Evolutionary conservation across 2,329 filamentous ascomycete genomes (phyloP).

Genomic region (Kalaharituber pfeilii): DNA sequence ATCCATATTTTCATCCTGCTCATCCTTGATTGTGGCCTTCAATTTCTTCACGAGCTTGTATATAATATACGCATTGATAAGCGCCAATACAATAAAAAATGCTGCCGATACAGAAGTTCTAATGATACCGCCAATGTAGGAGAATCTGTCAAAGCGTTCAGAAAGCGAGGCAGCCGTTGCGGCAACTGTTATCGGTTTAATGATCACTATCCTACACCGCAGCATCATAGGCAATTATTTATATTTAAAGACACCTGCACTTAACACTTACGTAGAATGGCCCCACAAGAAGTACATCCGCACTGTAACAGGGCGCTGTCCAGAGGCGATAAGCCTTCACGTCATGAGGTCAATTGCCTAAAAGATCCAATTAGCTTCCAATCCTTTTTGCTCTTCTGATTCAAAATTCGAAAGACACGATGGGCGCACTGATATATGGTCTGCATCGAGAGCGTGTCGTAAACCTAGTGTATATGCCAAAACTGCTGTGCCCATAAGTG

Average conservation of each 20-base stretch:
- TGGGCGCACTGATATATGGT: slow-evolving; percentile 52
- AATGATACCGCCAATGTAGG: slow-evolving; percentile 67
- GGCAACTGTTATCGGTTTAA: slow-evolving; percentile 82
- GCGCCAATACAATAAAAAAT: slow-evolving; percentile 64
- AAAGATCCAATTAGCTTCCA: not conserved
- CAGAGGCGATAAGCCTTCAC: slow-evolving; percentile 65
- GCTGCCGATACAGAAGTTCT: slow-evolving; percentile 72
- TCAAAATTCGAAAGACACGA: too few species aligned
- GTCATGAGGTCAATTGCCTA: slow-evolving; percentile 89
- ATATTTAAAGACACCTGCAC: not conserved
- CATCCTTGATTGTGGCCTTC: slow-evolving; percentile 37
- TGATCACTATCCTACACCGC: slow-evolving; percentile 48
- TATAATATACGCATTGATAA: slow-evolving; percentile 74
- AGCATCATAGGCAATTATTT: slow-evolving; percentile 6
- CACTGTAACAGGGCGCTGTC: slow-evolving; percentile 73
- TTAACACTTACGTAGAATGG: slow-evolving; percentile 60
- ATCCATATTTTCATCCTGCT: slow-evolving; percentile 8
- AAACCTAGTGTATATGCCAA: slow-evolving; percentile 78
- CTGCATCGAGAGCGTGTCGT: slow-evolving; percentile 91
- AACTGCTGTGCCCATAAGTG: slow-evolving; percentile 60
- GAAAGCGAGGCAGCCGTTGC: slow-evolving; percentile 74
- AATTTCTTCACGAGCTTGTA: slow-evolving; percentile 58
- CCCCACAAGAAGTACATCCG: slow-evolving; percentile 90
- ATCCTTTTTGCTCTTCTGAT: not conserved
- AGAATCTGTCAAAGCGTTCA: slow-evolving; percentile 63